Evolutionary conservation across 1,284 basidiomycete species (phyloP).

Genomic region (Termitomyces sp.): DNA sequence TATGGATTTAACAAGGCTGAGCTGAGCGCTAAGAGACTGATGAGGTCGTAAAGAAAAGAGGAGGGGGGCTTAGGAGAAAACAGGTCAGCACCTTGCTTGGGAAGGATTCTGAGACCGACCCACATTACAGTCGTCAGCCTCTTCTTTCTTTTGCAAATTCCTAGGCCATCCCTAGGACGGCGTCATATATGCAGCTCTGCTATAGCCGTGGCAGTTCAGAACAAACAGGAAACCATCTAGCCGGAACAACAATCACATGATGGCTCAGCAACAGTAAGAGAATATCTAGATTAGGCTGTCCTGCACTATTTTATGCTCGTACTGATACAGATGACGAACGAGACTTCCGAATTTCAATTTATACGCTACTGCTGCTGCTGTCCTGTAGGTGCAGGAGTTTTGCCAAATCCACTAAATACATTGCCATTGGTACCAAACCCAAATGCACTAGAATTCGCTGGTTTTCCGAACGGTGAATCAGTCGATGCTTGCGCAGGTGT

Average conservation of each 20-base stretch:
- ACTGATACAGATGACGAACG: slow-evolving; percentile 9
- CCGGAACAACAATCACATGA: background rate
- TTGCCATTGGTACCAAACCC: slow-evolving; percentile 18
- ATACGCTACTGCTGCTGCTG: slow-evolving; percentile 25
- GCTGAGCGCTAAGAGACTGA: background rate
- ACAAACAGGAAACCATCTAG: background rate
- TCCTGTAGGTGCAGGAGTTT: slow-evolving; percentile 22
- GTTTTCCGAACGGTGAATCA: slow-evolving; percentile 16
- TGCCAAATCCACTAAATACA: slow-evolving; percentile 15
- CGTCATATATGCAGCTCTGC: background rate
- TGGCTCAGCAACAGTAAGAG: background rate
- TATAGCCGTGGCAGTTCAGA: background rate
- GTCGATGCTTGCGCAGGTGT: slow-evolving; percentile 6
- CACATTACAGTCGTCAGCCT: slow-evolving; percentile 1
- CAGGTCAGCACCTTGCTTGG: slow-evolving; percentile 2
- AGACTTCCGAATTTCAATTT: slow-evolving; percentile 5
- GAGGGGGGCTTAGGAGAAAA: background rate
- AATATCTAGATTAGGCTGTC: slow-evolving; percentile 5
- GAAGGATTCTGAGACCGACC: slow-evolving; percentile 8
- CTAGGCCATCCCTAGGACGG: background rate
- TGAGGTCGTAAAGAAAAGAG: slow-evolving; percentile 1
- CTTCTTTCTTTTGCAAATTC: background rate
- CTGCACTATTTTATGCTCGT: slow-evolving; percentile 18
- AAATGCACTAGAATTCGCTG: slow-evolving; percentile 13
- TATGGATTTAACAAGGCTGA: background rate